Percentiles rank a stretch among this genome's conserved stretches.
phyloP scores from a whole-genome alignment of 257 asterid species.

The Lavandula angustifolia region DNA sequence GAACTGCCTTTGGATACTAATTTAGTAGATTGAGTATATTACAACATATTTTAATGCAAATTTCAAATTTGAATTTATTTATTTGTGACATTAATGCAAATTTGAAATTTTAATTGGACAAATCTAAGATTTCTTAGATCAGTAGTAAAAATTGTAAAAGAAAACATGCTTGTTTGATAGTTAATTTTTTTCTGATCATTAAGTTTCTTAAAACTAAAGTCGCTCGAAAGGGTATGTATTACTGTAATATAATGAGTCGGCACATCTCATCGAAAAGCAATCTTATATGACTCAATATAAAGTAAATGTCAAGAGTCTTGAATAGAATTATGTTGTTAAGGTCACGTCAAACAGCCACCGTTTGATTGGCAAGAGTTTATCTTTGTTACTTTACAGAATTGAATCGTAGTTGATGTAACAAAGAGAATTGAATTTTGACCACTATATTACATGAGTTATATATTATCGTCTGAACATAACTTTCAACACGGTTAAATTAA shows the following conservation, averaged over 20 bases:
- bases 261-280: neutral
- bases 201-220: too few species aligned
- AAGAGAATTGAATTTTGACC: neutral
- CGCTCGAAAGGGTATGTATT: neutral
- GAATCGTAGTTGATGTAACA: neutral
- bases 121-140: neutral
- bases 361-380: neutral
- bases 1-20: too few species aligned
- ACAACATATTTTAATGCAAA: too few species aligned
- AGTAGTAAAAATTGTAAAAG: neutral
- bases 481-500: conserved; percentile 3
- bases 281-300: neutral
- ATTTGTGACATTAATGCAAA: too few species aligned
- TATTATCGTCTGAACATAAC: neutral
- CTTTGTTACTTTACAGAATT: neutral
- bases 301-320: conserved; percentile 23
- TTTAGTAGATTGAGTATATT: too few species aligned
- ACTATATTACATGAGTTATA: too few species aligned
- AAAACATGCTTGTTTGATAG: neutral
- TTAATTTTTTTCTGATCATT: too few species aligned
- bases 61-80: too few species aligned
- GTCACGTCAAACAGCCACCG: conserved; percentile 15
- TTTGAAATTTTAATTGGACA: too few species aligned
- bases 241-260: neutral
- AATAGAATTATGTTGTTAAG: neutral